A percentile compares a stretch with the other conserved stretches of the same genome.
Conservation (phyloP, 2,329 filamentous ascomycete species). For the Aspergillus sclerotialis region DNA sequence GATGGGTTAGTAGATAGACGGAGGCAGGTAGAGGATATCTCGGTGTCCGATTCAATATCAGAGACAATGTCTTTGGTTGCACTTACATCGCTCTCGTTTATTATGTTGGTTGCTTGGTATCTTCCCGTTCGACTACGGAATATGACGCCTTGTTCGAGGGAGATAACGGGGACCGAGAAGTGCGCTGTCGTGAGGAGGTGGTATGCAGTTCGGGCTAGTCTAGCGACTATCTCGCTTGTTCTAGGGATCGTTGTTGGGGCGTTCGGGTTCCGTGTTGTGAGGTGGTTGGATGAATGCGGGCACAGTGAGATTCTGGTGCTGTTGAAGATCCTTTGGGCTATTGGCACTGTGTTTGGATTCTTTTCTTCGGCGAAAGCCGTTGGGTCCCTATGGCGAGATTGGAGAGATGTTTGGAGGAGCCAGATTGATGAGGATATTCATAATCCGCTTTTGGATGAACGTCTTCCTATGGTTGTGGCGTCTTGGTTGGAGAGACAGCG, state of each 20-base stretch:
- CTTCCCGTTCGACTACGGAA: neutral
- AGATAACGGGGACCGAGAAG: neutral
- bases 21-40: neutral
- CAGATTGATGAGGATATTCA: neutral
- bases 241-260: neutral
- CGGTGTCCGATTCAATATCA: neutral
- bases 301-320: neutral
- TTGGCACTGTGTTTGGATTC: neutral
- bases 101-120: neutral
- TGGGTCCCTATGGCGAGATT: constrained; percentile 3
- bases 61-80: neutral
- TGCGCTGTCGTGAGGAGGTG: neutral
- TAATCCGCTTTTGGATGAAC: constrained; percentile 1
- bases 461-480: constrained; percentile 1
- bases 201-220: neutral
- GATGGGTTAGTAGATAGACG: too few species aligned
- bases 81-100: neutral
- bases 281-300: neutral
- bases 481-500: constrained; percentile 4
- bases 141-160: neutral
- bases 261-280: neutral
- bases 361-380: constrained; percentile 2
- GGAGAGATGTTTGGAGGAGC: neutral
- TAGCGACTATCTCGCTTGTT: constrained; percentile 1
- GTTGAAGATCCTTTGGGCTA: neutral